Percentiles rank a stretch among this genome's conserved stretches.
phyloP scores from a whole-genome alignment of 2,329 filamentous ascomycete genomes.

The Dactylellina parvicollis region DNA sequence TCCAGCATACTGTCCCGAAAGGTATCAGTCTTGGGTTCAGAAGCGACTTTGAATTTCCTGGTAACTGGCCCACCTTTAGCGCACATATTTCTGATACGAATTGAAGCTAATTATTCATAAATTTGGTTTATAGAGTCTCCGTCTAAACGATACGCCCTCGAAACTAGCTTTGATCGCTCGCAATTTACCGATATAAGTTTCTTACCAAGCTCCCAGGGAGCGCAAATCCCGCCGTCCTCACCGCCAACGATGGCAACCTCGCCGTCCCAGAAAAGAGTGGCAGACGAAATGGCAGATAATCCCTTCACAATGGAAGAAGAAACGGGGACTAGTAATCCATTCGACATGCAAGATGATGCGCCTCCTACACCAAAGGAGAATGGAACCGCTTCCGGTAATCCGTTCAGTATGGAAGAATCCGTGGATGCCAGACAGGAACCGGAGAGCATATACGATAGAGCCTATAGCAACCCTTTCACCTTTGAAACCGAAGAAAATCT shows the following conservation, averaged over 20 bases:
- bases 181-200: conserved; percentile 40
- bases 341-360: conserved; percentile 24
- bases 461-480: conserved; percentile 35
- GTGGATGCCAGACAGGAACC: background rate
- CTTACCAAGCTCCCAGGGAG: conserved; percentile 43
- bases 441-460: conserved; percentile 43
- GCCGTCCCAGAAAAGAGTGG: background rate
- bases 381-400: background rate
- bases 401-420: conserved; percentile 15
- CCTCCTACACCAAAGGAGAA: conserved; percentile 6
- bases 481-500: conserved; percentile 38
- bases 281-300: conserved; percentile 28
- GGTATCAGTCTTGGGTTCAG: conserved; percentile 63
- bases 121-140: conserved; percentile 53
- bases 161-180: conserved; percentile 32
- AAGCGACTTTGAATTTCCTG: conserved; percentile 64
- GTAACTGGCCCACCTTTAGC: conserved; percentile 29
- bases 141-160: conserved; percentile 56
- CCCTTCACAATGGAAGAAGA: conserved; percentile 41
- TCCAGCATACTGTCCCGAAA: conserved; percentile 66
- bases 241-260: conserved; percentile 27
- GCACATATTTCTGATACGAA: background rate
- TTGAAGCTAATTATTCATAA: conserved; percentile 66
- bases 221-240: conserved; percentile 27
- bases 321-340: conserved; percentile 22